Percentiles rank a stretch among this genome's conserved stretches.
Conservation (phyloP, 371 early-diverging fungal species). For the Rhizopus arrhizus region DNA sequence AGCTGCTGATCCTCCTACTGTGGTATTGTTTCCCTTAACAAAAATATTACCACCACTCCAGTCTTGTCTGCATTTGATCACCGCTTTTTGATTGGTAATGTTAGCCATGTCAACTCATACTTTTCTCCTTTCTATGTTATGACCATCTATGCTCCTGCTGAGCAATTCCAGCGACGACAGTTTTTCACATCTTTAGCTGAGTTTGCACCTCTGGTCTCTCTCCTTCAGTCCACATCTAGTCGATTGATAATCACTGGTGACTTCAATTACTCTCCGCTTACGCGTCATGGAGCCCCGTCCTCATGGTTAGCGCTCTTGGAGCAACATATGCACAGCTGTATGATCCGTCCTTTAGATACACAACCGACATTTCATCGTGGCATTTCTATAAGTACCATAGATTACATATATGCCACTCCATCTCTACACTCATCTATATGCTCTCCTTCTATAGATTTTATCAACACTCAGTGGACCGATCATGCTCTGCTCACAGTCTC, state of each 20-base stretch:
- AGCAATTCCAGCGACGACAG: no score
- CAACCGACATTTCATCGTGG: no score
- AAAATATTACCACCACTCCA: background rate
- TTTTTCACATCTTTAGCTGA: background rate
- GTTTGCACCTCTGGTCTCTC: background rate
- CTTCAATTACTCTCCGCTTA: slow-evolving; percentile 8
- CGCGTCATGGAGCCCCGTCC: background rate
- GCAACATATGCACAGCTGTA: background rate
- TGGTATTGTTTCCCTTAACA: slow-evolving; percentile 3
- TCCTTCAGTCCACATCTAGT: no score
- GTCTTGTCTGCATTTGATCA: background rate
- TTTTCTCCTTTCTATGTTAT: slow-evolving; percentile 4
- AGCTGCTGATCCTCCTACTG: slow-evolving; percentile 2
- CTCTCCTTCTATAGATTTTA: background rate
- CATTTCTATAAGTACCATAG: no score
- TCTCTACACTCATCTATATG: no score
- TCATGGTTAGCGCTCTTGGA: background rate
- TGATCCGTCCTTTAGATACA: background rate
- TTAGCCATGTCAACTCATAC: background rate
- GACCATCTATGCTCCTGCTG: slow-evolving; percentile 9
- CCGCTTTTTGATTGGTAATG: background rate
- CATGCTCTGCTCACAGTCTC: slow-evolving; percentile 5
- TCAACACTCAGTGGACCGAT: slow-evolving; percentile 11
- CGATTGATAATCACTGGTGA: slow-evolving; percentile 9
- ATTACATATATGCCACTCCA: no score